Conservation (phyloP, 768 basidiomycete genomes). For the Tricholoma hemisulphureum region DNA sequence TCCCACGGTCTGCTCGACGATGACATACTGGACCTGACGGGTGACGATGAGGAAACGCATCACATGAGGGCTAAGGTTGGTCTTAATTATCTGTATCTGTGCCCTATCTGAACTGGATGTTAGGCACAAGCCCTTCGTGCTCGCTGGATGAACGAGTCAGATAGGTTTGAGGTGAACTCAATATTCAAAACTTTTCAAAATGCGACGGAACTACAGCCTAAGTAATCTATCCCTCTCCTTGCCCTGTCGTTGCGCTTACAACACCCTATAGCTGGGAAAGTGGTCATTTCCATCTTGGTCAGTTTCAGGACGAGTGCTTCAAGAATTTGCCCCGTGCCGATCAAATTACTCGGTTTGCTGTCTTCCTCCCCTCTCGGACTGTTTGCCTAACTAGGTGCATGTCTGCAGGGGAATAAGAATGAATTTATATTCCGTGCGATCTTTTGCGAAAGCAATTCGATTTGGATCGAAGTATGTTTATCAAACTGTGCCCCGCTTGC, state of each 20-base stretch:
- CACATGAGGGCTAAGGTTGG: slow-evolving; percentile 71
- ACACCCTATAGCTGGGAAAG: slow-evolving; percentile 68
- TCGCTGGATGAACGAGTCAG: slow-evolving; percentile 91
- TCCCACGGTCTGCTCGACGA: slow-evolving; percentile 47
- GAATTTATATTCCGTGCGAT: slow-evolving; percentile 62
- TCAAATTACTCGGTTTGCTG: slow-evolving; percentile 41
- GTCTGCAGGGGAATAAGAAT: slow-evolving; percentile 56
- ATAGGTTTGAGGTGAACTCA: slow-evolving; percentile 65
- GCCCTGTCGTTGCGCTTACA: slow-evolving; percentile 3
- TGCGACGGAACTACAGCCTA: slow-evolving; percentile 48
- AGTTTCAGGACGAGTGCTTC: slow-evolving; percentile 80
- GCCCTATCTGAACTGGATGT: neutral
- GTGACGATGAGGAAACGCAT: slow-evolving; percentile 49
- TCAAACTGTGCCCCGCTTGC: slow-evolving; percentile 88
- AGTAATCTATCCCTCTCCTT: slow-evolving; percentile 35
- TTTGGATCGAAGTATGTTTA: slow-evolving; percentile 94
- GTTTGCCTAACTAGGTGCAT: neutral
- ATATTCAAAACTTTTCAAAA: slow-evolving; percentile 59
- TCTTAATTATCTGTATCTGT: neutral
- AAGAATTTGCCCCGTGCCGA: slow-evolving; percentile 51
- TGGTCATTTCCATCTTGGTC: slow-evolving; percentile 80
- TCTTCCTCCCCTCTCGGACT: neutral
- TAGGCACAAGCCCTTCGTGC: slow-evolving; percentile 81
- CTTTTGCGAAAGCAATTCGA: slow-evolving; percentile 68
- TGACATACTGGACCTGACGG: slow-evolving; percentile 55